Conservation (phyloP, 495 filamentous ascomycete species). For the Penicillium turbatum region DNA sequence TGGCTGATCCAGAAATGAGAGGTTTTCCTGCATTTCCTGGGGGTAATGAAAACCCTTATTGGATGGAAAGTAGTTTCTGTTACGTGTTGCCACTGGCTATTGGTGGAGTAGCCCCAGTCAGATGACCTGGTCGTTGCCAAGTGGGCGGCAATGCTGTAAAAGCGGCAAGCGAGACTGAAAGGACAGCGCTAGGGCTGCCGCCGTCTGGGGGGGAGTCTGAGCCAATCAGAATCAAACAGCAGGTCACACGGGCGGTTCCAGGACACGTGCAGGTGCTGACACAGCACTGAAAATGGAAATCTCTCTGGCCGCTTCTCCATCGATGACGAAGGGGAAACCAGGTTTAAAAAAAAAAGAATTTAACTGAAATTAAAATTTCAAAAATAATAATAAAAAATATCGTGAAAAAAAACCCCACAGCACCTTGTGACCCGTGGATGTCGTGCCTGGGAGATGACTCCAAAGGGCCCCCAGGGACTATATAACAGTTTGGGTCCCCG, state of each 20-base stretch:
- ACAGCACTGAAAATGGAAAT: neutral
- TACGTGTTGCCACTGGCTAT: slow-evolving; percentile 32
- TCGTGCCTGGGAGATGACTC: slow-evolving; percentile 24
- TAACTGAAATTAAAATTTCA: slow-evolving; percentile 12
- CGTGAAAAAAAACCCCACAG: slow-evolving; percentile 12
- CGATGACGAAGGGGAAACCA: slow-evolving; percentile 15
- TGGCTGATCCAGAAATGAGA: slow-evolving; percentile 11
- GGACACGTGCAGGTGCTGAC: slow-evolving; percentile 10
- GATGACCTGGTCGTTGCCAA: slow-evolving; percentile 7
- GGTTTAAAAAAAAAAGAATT: slow-evolving; percentile 2
- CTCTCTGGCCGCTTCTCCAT: slow-evolving; percentile 6
- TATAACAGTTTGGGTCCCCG: slow-evolving; percentile 2
- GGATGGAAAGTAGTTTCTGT: slow-evolving; percentile 34
- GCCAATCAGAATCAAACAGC: neutral
- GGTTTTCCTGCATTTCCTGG: slow-evolving; percentile 25
- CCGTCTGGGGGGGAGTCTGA: neutral
- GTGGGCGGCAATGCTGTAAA: slow-evolving; percentile 3
- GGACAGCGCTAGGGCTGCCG: neutral
- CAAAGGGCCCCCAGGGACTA: slow-evolving; percentile 1
- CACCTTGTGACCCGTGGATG: slow-evolving; percentile 29
- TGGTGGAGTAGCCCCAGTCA: slow-evolving; percentile 9
- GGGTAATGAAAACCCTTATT: slow-evolving; percentile 31
- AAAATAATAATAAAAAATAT: slow-evolving; percentile 16
- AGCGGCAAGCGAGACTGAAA: neutral
- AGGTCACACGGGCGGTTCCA: slow-evolving; percentile 1